Base-by-base conservation (phyloP, 148 eudicot genomes). In the Rhododendron ferrugineum region DNA sequence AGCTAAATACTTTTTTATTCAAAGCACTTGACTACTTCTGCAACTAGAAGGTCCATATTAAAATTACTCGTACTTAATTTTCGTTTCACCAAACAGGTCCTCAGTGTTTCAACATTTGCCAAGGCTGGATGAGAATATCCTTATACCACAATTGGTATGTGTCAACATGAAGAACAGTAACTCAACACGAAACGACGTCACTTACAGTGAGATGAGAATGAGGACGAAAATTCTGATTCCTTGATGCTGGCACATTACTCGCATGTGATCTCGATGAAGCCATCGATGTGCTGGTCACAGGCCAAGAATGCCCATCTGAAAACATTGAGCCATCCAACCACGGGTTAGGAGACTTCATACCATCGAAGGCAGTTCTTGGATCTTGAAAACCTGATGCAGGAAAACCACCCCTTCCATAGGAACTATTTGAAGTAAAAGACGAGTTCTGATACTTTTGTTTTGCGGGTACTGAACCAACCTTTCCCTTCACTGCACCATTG, bases 201-300 rank as follows among this genome's bases (percentile, higher is more conserved):
- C 83, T 23, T 91, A 93, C 95, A 92, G 86, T 89, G 81, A 84
- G 49, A 64, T 89, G 85, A 26, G 90, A 86, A 85, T 83, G 87
- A 74, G 92, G 91, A 18, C 82, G 90, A 28, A 42, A 34, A 89
- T 79, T 88, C 88, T 91, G 95, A 85, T 82, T 91, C 87, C 86
- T 90, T 20, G 86, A 47, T 3, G 89, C 80, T 18, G 89, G 76
- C 78, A 15, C 37, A 66, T 87, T 80, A 80, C 82, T 88, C 2
- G 73, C 93, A 83, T 66, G 82, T 2, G 89, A 75, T 5, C 83
- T 30, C 4, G 92, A 80, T 13, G 92, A 87, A 79, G 20, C 54
- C 54, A 79, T 50, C 3, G 66, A 37, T 32, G 82, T 47, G 66
- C 42, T 32, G 40, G 44, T 80, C 66, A 30, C n/a, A 81, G 68